Conservation (phyloP, 2,329 filamentous ascomycete genomes). For the Thielaviopsis ethacetica region DNA sequence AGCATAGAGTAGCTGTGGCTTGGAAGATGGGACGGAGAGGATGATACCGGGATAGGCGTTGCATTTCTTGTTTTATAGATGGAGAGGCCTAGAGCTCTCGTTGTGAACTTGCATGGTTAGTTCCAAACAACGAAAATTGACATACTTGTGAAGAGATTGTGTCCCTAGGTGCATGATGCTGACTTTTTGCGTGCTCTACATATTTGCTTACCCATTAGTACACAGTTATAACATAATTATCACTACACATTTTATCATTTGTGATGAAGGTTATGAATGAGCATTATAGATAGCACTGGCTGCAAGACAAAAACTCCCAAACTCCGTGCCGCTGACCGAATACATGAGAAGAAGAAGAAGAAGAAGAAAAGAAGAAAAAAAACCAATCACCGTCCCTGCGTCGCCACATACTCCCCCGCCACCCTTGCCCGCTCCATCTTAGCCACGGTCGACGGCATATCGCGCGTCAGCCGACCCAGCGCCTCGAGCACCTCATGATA, state of each 20-base stretch:
- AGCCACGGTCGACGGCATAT: slow-evolving; percentile 45
- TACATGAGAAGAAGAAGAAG: too few species aligned
- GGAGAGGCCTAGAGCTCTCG: neutral
- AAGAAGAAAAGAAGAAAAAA: neutral
- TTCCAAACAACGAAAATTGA: neutral
- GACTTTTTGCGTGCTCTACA: too few species aligned
- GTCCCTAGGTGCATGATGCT: too few species aligned
- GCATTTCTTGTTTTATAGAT: neutral
- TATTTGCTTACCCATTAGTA: too few species aligned
- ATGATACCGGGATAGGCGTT: neutral
- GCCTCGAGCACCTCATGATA: slow-evolving; percentile 33
- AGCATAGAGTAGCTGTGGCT: slow-evolving; percentile 16
- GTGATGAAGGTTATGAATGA: neutral
- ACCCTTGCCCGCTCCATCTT: slow-evolving; percentile 48
- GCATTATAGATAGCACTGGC: neutral
- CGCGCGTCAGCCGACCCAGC: slow-evolving; percentile 36
- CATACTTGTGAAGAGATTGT: neutral
- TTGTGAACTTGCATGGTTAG: neutral
- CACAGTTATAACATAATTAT: too few species aligned
- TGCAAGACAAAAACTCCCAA: neutral
- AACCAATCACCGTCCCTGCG: slow-evolving; percentile 16
- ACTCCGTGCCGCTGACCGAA: neutral
- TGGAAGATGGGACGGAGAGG: neutral
- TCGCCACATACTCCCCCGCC: slow-evolving; percentile 40
- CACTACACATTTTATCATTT: too few species aligned